These are phyloP conservation scores for Chloranthus sessilifolius DNA, from an alignment of 164 flowering plant genomes.

Conservation along the genomic window DNA sequence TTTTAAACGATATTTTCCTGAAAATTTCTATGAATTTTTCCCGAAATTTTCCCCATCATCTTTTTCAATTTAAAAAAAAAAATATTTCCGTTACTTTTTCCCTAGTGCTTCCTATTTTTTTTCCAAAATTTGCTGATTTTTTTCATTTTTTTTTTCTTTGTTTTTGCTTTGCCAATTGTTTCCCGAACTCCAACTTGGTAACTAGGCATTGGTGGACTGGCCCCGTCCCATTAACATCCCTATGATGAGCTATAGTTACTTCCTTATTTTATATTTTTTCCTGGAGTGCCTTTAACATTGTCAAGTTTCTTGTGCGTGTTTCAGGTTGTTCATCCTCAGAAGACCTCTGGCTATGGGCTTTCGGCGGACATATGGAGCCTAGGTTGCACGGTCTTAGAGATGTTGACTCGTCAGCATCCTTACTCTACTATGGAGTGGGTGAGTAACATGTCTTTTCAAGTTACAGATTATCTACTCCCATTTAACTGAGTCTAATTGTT, in stretches of 20 bases:
- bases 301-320: not conserved
- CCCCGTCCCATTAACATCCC: not conserved
- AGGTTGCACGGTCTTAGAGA: constrained; percentile 97
- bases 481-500: not conserved
- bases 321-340: constrained; percentile 67
- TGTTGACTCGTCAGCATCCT: constrained; percentile 73
- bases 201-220: too few species aligned
- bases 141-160: too few species aligned
- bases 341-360: constrained; percentile 82
- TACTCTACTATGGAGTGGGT: constrained; percentile 70
- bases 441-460: constrained; percentile 20
- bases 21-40: too few species aligned
- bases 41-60: too few species aligned
- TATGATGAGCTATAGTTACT: not conserved
- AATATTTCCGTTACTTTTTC: too few species aligned
- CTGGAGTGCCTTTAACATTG: not conserved
- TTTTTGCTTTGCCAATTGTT: too few species aligned
- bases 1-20: too few species aligned
- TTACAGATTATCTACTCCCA: too few species aligned
- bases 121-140: too few species aligned
- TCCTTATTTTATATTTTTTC: not conserved
- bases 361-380: constrained; percentile 99
- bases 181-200: too few species aligned
- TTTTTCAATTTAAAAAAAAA: too few species aligned
- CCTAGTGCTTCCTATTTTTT: too few species aligned